These are phyloP conservation scores for Talaromyces liani DNA, from an alignment of 495 filamentous ascomycete species.

Conservation along the genomic window DNA sequence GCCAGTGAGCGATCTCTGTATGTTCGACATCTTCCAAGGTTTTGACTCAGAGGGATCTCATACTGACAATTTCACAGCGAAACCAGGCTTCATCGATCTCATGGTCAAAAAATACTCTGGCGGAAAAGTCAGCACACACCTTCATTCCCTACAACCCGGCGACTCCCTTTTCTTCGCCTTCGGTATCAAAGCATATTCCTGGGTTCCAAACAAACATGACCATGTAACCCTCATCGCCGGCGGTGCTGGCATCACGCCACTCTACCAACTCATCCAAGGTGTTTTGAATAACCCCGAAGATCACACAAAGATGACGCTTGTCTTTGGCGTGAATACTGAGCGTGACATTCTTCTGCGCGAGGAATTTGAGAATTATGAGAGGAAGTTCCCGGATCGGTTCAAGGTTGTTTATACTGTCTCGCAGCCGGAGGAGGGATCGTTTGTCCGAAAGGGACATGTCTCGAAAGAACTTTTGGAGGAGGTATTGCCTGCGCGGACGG, in stretches of 20 bases:
- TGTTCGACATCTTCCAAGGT: neutral
- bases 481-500: conserved; percentile 30
- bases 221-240: conserved; percentile 55
- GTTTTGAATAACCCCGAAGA: conserved; percentile 55
- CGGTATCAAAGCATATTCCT: conserved; percentile 42
- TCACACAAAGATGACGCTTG: conserved; percentile 52
- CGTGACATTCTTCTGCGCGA: conserved; percentile 48
- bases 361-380: conserved; percentile 28
- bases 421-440: conserved; percentile 19
- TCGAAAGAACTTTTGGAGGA: conserved; percentile 47
- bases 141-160: conserved; percentile 57
- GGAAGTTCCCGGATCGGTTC: conserved; percentile 49
- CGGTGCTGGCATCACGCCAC: conserved; percentile 57
- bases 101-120: conserved; percentile 59
- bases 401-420: conserved; percentile 53
- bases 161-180: conserved; percentile 46
- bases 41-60: too few relatives aligned
- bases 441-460: conserved; percentile 46
- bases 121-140: conserved; percentile 51
- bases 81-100: conserved; percentile 48
- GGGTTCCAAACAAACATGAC: conserved; percentile 45
- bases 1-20: conserved; percentile 47
- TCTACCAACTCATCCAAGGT: conserved; percentile 52
- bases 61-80: neutral
- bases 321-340: conserved; percentile 60